These are phyloP conservation scores for Inonotus obliquus DNA, from an alignment of 1,284 basidiomycete species.

Conservation along the genomic window DNA sequence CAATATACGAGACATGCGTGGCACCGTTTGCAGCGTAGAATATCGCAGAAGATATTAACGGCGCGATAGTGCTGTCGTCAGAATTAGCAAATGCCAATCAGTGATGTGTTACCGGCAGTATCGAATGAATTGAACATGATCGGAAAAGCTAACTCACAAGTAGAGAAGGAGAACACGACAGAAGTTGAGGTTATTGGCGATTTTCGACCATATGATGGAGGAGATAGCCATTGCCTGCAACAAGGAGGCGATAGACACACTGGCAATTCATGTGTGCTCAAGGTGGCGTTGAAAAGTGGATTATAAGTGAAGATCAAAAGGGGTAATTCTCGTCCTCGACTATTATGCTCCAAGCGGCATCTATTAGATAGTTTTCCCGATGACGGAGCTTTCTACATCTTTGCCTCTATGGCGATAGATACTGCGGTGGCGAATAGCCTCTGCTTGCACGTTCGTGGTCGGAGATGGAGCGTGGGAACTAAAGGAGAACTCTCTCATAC, in stretches of 20 bases:
- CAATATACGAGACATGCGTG: conserved; percentile 63
- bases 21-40: conserved; percentile 68
- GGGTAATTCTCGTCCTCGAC: too few species aligned
- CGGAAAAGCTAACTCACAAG: conserved; percentile 38
- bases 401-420: not conserved
- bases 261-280: too few species aligned
- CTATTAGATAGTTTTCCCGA: too few species aligned
- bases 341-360: too few species aligned
- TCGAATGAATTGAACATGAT: not conserved
- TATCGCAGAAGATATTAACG: conserved; percentile 67
- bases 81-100: not conserved
- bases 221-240: too few species aligned
- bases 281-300: too few species aligned
- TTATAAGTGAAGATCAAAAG: too few species aligned
- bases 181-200: conserved; percentile 53
- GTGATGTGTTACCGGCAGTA: too few species aligned
- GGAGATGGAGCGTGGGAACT: not conserved
- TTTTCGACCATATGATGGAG: not conserved
- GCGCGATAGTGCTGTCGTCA: conserved; percentile 60
- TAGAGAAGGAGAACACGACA: conserved; percentile 56
- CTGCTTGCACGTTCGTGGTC: too few species aligned
- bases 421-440: not conserved
- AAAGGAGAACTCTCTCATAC: too few species aligned
- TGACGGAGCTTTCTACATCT: too few species aligned
- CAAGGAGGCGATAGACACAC: too few species aligned